Evolutionary conservation across 805 yeast genomes (phyloP).

Genomic region (Clavispora asparagi): DNA sequence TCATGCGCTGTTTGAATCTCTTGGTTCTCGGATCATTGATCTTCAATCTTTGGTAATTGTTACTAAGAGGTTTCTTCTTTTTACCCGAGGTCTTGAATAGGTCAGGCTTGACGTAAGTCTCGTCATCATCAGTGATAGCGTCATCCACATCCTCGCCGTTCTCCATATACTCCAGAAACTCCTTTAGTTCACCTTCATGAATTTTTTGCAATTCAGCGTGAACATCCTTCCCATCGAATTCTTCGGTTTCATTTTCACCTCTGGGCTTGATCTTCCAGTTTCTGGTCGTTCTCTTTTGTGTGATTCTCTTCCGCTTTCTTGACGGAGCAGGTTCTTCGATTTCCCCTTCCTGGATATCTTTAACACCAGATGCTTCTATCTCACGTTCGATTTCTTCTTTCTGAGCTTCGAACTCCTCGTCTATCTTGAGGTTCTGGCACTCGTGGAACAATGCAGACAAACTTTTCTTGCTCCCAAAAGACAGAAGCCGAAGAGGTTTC

Average conservation of each 20-base stretch:
- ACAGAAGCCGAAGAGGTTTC: conserved; percentile 27
- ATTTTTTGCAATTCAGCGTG: conserved; percentile 36
- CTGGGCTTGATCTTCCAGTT: conserved; percentile 46
- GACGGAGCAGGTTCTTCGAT: neutral
- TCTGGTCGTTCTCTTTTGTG: conserved; percentile 50
- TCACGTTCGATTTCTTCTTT: conserved; percentile 13
- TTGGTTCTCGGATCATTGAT: conserved; percentile 43
- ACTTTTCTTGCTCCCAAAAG: conserved; percentile 17
- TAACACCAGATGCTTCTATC: conserved; percentile 2
- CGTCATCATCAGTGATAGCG: conserved; percentile 9
- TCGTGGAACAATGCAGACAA: conserved; percentile 47
- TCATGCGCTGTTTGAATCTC: conserved; percentile 37
- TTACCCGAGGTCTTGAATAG: conserved; percentile 12
- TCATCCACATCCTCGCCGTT: conserved; percentile 8
- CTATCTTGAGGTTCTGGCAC: conserved; percentile 28
- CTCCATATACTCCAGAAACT: conserved; percentile 19
- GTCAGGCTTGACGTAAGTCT: conserved; percentile 10
- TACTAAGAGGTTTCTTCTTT: conserved; percentile 31
- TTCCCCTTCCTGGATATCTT: conserved; percentile 5
- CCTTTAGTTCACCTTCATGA: conserved; percentile 24
- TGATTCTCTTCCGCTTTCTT: conserved; percentile 26
- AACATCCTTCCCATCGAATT: conserved; percentile 34
- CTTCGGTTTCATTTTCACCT: conserved; percentile 17
- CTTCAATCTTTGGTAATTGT: conserved; percentile 50
- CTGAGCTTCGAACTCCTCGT: conserved; percentile 15